Evolutionary conservation across 306 rosid species (phyloP), one percentile per base, ranked within the genome.

Genomic region (Cercis canadensis): DNA sequence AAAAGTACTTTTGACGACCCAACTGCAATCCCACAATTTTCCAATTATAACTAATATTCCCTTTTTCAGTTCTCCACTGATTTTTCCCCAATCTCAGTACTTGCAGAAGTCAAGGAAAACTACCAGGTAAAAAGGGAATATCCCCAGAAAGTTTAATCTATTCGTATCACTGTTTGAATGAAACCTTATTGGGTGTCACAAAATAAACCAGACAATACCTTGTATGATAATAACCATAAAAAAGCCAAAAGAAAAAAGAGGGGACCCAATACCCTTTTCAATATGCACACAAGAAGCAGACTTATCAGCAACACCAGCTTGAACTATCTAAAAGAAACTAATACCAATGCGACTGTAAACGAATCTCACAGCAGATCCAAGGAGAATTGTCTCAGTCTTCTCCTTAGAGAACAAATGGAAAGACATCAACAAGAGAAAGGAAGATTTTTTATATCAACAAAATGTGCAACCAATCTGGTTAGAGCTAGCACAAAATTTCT

Each of bases 351-450:
- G 17, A 57, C 49, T 62, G 65, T 14, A 65, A 33, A 54, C 52
- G 78, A 73, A 87, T 81, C 76, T 63, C 50, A 24, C 43, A 32
- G 75, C 84, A 74, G 82, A 82, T 84, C 85, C 79, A 80, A 84
- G 79, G 64, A 31, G 80, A 66, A 74, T 77, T 69, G 77, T 53
- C 50, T 37, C 11, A 37, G 19, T 39, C 41, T 62, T 59, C 60
- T 67, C 29, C 54, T n/a, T 4, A 39, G 44, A 74, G 58, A 67
- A 66, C 81, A 62, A 83, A 65, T 72, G 88, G 67, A 62, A 47
- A 66, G 72, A 74, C 76, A 61, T 76, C 73, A 17, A 78, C 59
- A 74, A 67, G 58, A 82, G 76, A 70, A 69, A 45, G 79, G 82
- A 66, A 70, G 52, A 49, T 65, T 62, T 64, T 83, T 52, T 64